Evolutionary conservation across 495 filamentous ascomycete genomes (phyloP).

Genomic region (Aeminium ludgeri): DNA sequence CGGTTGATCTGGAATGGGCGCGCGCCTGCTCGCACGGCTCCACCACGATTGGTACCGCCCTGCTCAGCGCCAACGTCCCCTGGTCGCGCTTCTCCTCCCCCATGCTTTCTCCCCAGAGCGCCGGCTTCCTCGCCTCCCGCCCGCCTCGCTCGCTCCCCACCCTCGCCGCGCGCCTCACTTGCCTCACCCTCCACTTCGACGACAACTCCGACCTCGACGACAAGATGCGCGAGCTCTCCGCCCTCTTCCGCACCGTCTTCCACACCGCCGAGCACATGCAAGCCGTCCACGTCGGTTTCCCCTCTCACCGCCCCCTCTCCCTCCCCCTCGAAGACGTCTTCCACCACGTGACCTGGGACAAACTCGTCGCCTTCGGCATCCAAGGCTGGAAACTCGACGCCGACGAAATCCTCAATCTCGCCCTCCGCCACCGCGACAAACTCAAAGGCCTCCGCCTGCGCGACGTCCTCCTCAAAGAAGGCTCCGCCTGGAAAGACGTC

Average conservation of each 20-base stretch:
- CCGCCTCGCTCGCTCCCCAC: slow-evolving; percentile 32
- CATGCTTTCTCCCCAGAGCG: slow-evolving; percentile 45
- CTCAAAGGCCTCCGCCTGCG: slow-evolving; percentile 41
- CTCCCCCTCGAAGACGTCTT: slow-evolving; percentile 44
- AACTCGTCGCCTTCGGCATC: slow-evolving; percentile 45
- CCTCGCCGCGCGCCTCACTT: slow-evolving; percentile 39
- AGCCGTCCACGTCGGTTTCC: slow-evolving; percentile 51
- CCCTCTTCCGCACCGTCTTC: slow-evolving; percentile 40
- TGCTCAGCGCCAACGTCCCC: slow-evolving; percentile 37
- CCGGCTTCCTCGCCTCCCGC: slow-evolving; percentile 32
- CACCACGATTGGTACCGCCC: slow-evolving; percentile 38
- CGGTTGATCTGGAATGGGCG: slow-evolving; percentile 40
- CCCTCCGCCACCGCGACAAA: slow-evolving; percentile 37
- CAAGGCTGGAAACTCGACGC: slow-evolving; percentile 45
- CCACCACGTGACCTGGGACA: slow-evolving; percentile 43
- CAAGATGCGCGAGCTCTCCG: slow-evolving; percentile 38
- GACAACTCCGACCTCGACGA: slow-evolving; percentile 37
- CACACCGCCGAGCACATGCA: slow-evolving; percentile 40
- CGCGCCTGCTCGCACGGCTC: slow-evolving; percentile 46
- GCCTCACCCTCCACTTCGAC: slow-evolving; percentile 35
- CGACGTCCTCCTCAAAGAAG: slow-evolving; percentile 41
- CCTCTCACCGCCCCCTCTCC: slow-evolving; percentile 36
- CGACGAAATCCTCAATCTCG: slow-evolving; percentile 41
- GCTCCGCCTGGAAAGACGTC: slow-evolving; percentile 44
- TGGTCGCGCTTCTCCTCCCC: slow-evolving; percentile 45